Conservation (phyloP, 768 basidiomycete species). For the Dentipellis sp. region DNA sequence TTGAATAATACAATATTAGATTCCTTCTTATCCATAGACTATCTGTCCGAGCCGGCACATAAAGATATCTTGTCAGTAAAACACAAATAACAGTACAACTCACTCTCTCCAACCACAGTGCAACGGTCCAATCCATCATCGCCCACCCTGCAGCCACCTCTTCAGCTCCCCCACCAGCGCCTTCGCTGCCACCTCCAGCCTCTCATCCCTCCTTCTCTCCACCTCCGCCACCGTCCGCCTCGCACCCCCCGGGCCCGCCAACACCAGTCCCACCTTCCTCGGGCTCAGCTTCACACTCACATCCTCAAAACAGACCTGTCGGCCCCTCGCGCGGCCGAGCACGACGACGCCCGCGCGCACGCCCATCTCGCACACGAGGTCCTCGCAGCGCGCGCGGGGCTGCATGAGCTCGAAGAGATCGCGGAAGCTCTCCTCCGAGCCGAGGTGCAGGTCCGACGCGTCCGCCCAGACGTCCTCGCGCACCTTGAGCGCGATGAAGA, state of each 20-base stretch:
- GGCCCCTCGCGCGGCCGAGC: slow-evolving; percentile 2
- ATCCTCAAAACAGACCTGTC: slow-evolving; percentile 7
- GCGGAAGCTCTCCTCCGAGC: slow-evolving; percentile 57
- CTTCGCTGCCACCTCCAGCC: slow-evolving; percentile 16
- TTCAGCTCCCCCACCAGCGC: slow-evolving; percentile 8
- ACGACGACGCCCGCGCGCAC: slow-evolving; percentile 26
- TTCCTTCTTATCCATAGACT: no score
- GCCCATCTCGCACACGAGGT: slow-evolving; percentile 46
- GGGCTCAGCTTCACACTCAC: slow-evolving; percentile 13
- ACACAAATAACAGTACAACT: no score
- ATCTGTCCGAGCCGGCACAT: no score
- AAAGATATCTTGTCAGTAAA: no score
- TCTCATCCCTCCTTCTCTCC: slow-evolving; percentile 13
- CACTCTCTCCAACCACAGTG: no score
- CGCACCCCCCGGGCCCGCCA: background rate
- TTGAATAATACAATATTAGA: no score
- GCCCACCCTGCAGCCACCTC: slow-evolving; percentile 1
- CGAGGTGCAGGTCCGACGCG: slow-evolving; percentile 66
- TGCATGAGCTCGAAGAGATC: slow-evolving; percentile 74
- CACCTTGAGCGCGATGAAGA: slow-evolving; percentile 72
- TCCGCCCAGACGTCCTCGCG: slow-evolving; percentile 73
- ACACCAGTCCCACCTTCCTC: slow-evolving; percentile 9
- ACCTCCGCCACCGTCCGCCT: slow-evolving; percentile 11
- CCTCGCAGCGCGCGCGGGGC: slow-evolving; percentile 68
- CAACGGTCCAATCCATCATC: no score